A percentile compares a stretch with the other conserved stretches of the same genome.
Conservation (phyloP, 148 eudicot genomes). For the Heliosperma pusillum region DNA sequence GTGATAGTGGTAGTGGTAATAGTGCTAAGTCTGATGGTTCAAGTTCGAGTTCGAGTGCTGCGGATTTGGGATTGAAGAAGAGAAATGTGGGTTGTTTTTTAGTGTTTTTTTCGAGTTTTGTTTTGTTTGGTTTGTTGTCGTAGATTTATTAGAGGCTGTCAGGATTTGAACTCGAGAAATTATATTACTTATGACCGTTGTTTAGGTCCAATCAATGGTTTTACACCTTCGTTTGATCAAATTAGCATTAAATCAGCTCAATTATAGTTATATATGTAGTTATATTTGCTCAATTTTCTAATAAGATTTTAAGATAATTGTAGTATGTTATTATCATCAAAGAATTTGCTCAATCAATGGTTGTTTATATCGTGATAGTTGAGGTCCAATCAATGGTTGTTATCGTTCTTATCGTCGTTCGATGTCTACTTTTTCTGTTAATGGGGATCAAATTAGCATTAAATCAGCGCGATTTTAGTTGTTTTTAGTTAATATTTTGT, state of each 20-base stretch:
- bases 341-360: no score
- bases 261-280: not conserved
- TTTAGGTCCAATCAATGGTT: no score
- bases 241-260: not conserved
- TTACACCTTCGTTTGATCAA: not conserved
- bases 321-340: no score
- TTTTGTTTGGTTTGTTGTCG: slow-evolving; percentile 6
- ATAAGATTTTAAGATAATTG: not conserved
- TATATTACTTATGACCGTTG: no score
- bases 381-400: no score
- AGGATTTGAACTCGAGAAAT: not conserved
- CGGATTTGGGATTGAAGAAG: slow-evolving; percentile 28
- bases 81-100: slow-evolving; percentile 52
- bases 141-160: not conserved
- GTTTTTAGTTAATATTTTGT: no score
- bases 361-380: no score
- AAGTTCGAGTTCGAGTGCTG: not conserved
- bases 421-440: no score
- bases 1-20: slow-evolving; percentile 13
- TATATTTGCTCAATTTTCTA: not conserved
- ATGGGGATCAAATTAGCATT: no score
- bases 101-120: slow-evolving; percentile 15
- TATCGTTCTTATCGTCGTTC: no score
- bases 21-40: slow-evolving; percentile 1
- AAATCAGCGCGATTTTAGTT: no score